Base-by-base conservation (phyloP, 768 basidiomycete genomes). In the Serendipita indica region DNA sequence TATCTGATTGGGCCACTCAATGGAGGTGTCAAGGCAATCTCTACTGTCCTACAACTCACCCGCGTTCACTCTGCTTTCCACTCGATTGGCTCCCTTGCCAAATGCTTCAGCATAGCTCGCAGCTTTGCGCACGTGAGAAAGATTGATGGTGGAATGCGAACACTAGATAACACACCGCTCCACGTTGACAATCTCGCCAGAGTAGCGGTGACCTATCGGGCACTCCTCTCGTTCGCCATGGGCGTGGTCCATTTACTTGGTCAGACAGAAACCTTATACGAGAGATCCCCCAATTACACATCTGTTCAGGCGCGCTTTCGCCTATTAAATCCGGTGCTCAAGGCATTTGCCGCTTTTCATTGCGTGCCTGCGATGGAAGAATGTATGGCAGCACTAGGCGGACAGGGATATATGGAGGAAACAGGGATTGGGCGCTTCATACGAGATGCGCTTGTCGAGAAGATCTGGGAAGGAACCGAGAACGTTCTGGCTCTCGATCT, bases 381-480 rank as follows among this genome's bases (percentile, higher is more conserved):
- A 63, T 77, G 82, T 33, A 88, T 89, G 84, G 72, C 79, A 32
- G 73, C 79, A 3, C 70, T 88, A 1, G 86, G 87, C 22, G 86
- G 86, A 1, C 80, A 82, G 49, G 87, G 87, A 0, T 89, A 88
- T 64, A 89, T 89, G 85, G 83, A 85, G 63, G 87, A 89, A 68
- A 86, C 79, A 59, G 80, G 78, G 1, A 79, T 89, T 49, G 83
- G 80, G 6, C 72, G 79, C 34, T 64, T 78, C 13, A 83, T 89
- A 28, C 72, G 81, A 3, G 86, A 89, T 70, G 73, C 74, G 2
- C 66, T 84, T 5, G 87, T 88, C 12, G 87, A 89, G 70, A 84
- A 81, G 64, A 86, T 89, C 39, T 89, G 86, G 86, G 87, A 89
- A 69, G 86, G 84, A 0, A 86, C 85, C 0, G 33, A 49, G 3